A percentile compares a stretch with the other conserved stretches of the same genome.
These are phyloP conservation scores for Acorus gramineus DNA, from an alignment of 106 monocot species.

Conservation along the genomic window DNA sequence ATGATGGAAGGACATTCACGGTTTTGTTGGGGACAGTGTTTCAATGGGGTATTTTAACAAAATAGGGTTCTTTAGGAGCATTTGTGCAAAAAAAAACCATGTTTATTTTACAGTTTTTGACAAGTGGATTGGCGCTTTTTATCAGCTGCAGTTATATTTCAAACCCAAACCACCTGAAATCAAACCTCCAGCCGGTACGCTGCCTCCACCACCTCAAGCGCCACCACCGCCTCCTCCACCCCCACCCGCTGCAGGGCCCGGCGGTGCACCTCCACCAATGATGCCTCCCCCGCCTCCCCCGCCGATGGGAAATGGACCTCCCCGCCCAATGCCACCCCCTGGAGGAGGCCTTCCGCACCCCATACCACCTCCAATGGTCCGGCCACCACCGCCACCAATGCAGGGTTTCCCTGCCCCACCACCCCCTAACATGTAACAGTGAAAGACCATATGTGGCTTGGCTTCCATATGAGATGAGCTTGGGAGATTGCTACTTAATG, in stretches of 20 bases:
- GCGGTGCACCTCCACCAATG: conserved; percentile 15
- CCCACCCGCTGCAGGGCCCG: conserved; percentile 29
- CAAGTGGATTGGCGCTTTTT: not conserved
- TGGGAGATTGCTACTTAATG: too few species aligned
- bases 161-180: conserved; percentile 71
- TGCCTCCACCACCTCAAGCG: conserved; percentile 43
- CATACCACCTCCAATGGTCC: conserved; percentile 53
- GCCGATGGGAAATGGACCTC: conserved; percentile 39
- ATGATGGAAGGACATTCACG: not conserved
- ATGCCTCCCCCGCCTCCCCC: conserved; percentile 55
- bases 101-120: too few species aligned
- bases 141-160: conserved; percentile 90
- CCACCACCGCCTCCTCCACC: conserved; percentile 52
- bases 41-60: not conserved
- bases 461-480: too few species aligned
- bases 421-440: conserved; percentile 27
- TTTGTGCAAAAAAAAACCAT: too few species aligned
- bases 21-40: not conserved
- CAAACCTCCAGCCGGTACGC: conserved; percentile 44
- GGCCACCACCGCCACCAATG: conserved; percentile 18
- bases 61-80: too few species aligned
- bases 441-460: too few species aligned
- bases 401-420: conserved; percentile 44
- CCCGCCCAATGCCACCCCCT: conserved; percentile 32
- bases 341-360: conserved; percentile 26